Evolutionary conservation across 2,329 filamentous ascomycete species (phyloP), one percentile per base, ranked within the genome.

Genomic region (Colletotrichum somersetense): DNA sequence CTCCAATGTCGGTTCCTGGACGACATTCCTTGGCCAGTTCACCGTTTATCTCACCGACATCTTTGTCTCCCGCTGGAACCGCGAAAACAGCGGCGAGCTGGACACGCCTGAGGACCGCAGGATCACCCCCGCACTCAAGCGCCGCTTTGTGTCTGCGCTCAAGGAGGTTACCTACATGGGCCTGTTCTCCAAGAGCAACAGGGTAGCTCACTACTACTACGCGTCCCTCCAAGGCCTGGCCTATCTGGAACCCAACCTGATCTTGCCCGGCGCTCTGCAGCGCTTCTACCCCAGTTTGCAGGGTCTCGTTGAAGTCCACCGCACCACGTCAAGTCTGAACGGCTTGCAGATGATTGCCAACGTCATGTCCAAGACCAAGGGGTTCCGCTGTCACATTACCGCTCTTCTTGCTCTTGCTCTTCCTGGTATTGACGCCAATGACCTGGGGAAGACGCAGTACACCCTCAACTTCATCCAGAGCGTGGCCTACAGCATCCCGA

Each of bases 151-250:
- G 40, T 84, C 95, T 48, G 93, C 94, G 74, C 85, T 99, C 74
- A 92, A 92, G 75, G 96, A 99, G 75, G 96, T 98, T 59, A 94
- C 95, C 5, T 99, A 98, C 81, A 98, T 99, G 95, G 96, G 96
- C 38, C 92, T 99, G 62, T 99, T 98, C 81, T 93, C 95, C 66
- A 99, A 99, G 87, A 97, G 95, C 80, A 92, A 91, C 69, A 95
- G 95, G 62, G 92, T 96, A 3, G 95, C 97, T 79, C 95, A 92
- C 81, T 97, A 95, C 84, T 97, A 96, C 75, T 90, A 98, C 75
- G 95, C 93, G 62, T 94, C 96, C 1, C 86, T 99, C 62, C 96
- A 98, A 80, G 93, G 93, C 66, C 85, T 99, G 66, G 93, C 96
- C 2, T 98, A 93, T 77, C 86, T 99, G 57, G 96, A 99, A 80